A percentile compares a stretch with the other conserved stretches of the same genome.
These are phyloP conservation scores for Triticum urartu DNA, from an alignment of 176 grass and related monocot species.

Conservation along the genomic window DNA sequence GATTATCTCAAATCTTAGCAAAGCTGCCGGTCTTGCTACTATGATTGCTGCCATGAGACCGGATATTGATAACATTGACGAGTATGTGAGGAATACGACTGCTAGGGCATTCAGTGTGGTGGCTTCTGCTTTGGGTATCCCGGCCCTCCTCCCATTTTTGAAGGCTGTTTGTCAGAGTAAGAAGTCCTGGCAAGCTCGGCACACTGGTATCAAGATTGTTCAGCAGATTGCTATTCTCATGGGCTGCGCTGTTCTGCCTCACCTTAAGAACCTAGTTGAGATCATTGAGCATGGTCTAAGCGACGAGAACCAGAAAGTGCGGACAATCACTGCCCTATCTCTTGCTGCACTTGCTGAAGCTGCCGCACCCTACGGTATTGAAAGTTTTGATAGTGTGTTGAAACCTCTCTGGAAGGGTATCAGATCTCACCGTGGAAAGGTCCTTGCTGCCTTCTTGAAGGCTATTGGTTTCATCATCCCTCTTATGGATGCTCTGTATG, in stretches of 20 bases:
- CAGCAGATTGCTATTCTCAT: slow-evolving; percentile 99
- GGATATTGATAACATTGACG: slow-evolving; percentile 97
- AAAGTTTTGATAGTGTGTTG: slow-evolving; percentile 94
- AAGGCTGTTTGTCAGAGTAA: slow-evolving; percentile 67
- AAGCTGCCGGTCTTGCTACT: slow-evolving; percentile 94
- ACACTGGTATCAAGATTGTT: slow-evolving; percentile 93
- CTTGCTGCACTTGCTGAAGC: slow-evolving; percentile 93
- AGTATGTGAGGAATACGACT: slow-evolving; percentile 97
- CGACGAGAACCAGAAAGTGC: slow-evolving; percentile 96
- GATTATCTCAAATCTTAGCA: slow-evolving; percentile 97
- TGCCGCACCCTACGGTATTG: slow-evolving; percentile 92
- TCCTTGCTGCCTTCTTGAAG: slow-evolving; percentile 93
- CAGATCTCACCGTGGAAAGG: slow-evolving; percentile 84
- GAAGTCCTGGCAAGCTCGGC: slow-evolving; percentile 79
- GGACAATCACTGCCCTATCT: slow-evolving; percentile 93
- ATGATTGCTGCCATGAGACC: slow-evolving; percentile 99
- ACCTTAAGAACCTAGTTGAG: slow-evolving; percentile 90
- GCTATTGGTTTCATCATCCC: slow-evolving; percentile 99
- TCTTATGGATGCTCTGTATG: slow-evolving; percentile 95
- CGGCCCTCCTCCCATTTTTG: slow-evolving; percentile 68
- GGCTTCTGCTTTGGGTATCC: slow-evolving; percentile 93
- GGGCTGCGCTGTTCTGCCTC: slow-evolving; percentile 90
- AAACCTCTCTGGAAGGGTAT: slow-evolving; percentile 99
- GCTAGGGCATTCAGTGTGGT: slow-evolving; percentile 98
- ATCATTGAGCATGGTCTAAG: slow-evolving; percentile 93